Evolutionary conservation across 2,329 filamentous ascomycete genomes (phyloP).

Genomic region (Neobulgaria alba): DNA sequence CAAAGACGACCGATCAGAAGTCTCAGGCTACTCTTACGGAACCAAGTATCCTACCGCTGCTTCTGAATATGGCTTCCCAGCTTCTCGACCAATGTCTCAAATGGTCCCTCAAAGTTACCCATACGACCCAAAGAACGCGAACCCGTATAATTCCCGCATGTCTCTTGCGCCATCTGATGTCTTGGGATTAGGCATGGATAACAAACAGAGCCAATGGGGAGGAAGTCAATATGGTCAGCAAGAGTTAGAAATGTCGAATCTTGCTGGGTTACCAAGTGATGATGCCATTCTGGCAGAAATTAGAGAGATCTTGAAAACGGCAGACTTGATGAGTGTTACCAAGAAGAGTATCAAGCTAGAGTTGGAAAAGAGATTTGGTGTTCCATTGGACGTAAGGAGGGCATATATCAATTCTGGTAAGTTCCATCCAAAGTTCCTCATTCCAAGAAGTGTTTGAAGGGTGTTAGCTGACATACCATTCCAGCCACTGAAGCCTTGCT

Average conservation of each 20-base stretch:
- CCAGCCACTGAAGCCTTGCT: constrained; percentile 70
- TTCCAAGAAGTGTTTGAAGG: constrained; percentile 1
- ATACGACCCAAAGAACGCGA: constrained; percentile 27
- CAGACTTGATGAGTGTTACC: constrained; percentile 94
- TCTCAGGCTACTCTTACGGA: constrained; percentile 89
- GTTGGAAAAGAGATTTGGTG: constrained; percentile 81
- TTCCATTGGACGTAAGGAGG: constrained; percentile 77
- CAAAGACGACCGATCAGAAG: constrained; percentile 72
- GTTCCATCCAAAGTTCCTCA: constrained; percentile 29
- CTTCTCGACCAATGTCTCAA: constrained; percentile 40
- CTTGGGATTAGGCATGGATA: constrained; percentile 38
- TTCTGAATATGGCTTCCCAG: constrained; percentile 63
- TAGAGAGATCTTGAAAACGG: constrained; percentile 80
- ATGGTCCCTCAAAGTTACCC: constrained; percentile 21
- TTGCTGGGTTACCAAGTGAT: constrained; percentile 69
- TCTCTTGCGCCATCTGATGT: constrained; percentile 68
- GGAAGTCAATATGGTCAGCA: constrained; percentile 44
- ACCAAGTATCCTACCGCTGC: constrained; percentile 59
- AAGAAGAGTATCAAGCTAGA: constrained; percentile 98
- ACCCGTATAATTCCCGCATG: constrained; percentile 51
- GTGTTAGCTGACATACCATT: constrained; percentile 26
- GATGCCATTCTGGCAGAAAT: constrained; percentile 91
- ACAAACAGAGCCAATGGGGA: constrained; percentile 32
- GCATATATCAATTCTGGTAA: constrained; percentile 90
- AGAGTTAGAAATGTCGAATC: constrained; percentile 66